Evolutionary conservation across 352 stramenopile genomes (phyloP).

Genomic region (Plasmopara halstedii): DNA sequence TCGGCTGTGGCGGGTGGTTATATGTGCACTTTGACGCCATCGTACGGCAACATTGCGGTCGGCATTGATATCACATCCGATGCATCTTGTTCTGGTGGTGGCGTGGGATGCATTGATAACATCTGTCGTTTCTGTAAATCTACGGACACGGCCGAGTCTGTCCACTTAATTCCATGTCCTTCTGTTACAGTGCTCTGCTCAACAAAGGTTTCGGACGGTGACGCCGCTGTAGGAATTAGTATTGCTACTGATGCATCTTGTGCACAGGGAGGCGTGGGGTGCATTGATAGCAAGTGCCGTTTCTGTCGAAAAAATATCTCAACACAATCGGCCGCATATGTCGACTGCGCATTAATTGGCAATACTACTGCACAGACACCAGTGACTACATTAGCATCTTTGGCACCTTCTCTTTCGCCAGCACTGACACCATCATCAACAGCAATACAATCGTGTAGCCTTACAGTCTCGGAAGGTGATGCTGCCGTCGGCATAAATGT

Average conservation of each 20-base stretch:
- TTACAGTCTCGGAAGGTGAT: conserved; percentile 25
- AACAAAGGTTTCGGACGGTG: conserved; percentile 12
- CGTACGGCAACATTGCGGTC: conserved; percentile 12
- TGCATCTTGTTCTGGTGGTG: conserved; percentile 13
- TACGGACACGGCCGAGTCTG: conserved; percentile 6
- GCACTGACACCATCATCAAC: neutral
- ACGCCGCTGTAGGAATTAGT: conserved; percentile 21
- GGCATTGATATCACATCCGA: conserved; percentile 25
- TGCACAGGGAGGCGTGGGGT: conserved; percentile 16
- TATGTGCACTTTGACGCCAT: conserved; percentile 12
- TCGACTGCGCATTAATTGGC: conserved; percentile 11
- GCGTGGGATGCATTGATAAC: conserved; percentile 20
- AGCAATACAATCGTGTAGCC: conserved; percentile 10
- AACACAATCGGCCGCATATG: conserved; percentile 12
- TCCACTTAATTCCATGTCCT: neutral
- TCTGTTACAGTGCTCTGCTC: neutral
- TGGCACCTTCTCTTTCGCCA: neutral
- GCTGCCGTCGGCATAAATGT: conserved; percentile 25
- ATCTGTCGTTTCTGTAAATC: conserved; percentile 22
- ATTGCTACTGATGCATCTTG: conserved; percentile 18
- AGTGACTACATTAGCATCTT: neutral
- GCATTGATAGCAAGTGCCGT: conserved; percentile 27
- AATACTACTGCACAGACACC: neutral
- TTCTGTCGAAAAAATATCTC: conserved; percentile 22
- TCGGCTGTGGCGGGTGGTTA: neutral